Evolutionary conservation across 371 early-diverging fungal genomes (phyloP).

Genomic region (Saksenaea vasiformis): DNA sequence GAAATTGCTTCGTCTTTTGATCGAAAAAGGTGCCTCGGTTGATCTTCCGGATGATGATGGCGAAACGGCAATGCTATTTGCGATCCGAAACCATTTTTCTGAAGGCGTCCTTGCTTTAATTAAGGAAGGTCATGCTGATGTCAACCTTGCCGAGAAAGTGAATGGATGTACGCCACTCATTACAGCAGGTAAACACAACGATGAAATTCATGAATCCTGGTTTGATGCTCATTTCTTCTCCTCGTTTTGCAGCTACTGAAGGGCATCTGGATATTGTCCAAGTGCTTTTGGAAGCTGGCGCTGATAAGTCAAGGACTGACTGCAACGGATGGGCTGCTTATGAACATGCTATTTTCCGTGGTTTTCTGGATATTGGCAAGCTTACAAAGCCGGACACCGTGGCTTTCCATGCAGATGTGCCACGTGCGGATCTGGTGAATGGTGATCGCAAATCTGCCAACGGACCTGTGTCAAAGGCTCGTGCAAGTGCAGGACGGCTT

Average conservation of each 20-base stretch:
- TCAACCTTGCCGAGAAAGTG: slow-evolving; percentile 42
- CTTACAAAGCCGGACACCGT: slow-evolving; percentile 43
- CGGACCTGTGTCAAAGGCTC: slow-evolving; percentile 16
- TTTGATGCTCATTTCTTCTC: background rate
- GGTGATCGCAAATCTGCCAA: slow-evolving; percentile 1
- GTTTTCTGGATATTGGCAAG: slow-evolving; percentile 53
- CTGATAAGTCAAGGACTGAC: slow-evolving; percentile 52
- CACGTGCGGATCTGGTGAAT: background rate
- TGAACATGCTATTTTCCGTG: slow-evolving; percentile 71
- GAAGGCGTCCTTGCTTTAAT: slow-evolving; percentile 59
- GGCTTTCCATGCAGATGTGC: background rate
- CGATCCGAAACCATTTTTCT: slow-evolving; percentile 53
- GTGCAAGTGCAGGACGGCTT: slow-evolving; percentile 45
- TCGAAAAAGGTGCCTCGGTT: slow-evolving; percentile 54
- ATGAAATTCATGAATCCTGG: background rate
- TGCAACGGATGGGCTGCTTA: slow-evolving; percentile 65
- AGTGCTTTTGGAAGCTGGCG: slow-evolving; percentile 55
- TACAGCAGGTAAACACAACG: slow-evolving; percentile 48
- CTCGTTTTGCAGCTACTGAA: slow-evolving; percentile 48
- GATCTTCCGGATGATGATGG: slow-evolving; percentile 66
- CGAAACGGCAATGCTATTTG: slow-evolving; percentile 65
- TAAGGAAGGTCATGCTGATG: slow-evolving; percentile 32
- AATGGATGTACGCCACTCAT: slow-evolving; percentile 72
- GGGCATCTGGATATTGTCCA: slow-evolving; percentile 56
- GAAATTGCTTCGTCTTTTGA: slow-evolving; percentile 47